Percentiles rank a stretch among this genome's conserved stretches.
phyloP scores from a whole-genome alignment of 1,284 basidiomycete genomes.

The Naganishia liquefaciens region DNA sequence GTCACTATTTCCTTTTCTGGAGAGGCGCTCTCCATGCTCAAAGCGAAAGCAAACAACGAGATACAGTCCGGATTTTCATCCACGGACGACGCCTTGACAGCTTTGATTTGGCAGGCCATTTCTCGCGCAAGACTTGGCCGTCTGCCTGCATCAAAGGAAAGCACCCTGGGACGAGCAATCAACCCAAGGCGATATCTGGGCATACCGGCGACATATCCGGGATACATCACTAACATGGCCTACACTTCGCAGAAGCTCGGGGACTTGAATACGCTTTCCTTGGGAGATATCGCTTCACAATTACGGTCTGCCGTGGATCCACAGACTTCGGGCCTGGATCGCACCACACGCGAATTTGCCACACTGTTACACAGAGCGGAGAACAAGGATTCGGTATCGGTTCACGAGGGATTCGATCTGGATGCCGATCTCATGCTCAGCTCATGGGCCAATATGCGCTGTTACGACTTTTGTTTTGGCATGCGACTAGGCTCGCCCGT shows the following conservation, averaged over 20 bases:
- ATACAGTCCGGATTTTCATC: slow-evolving; percentile 14
- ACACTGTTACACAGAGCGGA: slow-evolving; percentile 16
- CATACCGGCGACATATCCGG: slow-evolving; percentile 24
- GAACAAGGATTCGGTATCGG: slow-evolving; percentile 22
- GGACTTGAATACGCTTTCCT: neutral
- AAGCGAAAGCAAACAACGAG: slow-evolving; percentile 8
- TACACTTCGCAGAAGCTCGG: slow-evolving; percentile 14
- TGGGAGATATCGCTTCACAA: neutral
- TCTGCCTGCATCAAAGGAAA: neutral
- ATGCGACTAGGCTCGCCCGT: slow-evolving; percentile 7
- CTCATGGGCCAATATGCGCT: slow-evolving; percentile 27
- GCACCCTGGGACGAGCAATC: slow-evolving; percentile 24
- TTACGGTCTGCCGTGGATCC: slow-evolving; percentile 24
- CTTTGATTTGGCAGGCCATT: slow-evolving; percentile 23
- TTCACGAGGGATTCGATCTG: slow-evolving; percentile 9
- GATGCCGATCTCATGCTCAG: slow-evolving; percentile 21
- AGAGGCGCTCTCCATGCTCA: slow-evolving; percentile 10
- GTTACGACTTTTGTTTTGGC: slow-evolving; percentile 14
- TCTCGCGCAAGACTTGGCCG: slow-evolving; percentile 6
- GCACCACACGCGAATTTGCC: slow-evolving; percentile 13
- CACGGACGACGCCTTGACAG: slow-evolving; percentile 29
- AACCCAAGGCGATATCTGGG: slow-evolving; percentile 22
- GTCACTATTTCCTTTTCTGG: slow-evolving; percentile 15
- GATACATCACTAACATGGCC: slow-evolving; percentile 26
- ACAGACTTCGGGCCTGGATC: slow-evolving; percentile 10